Evolutionary conservation across 2,329 filamentous ascomycete genomes (phyloP), one percentile per base, ranked within the genome.

Genomic region (Coniochaeta hoffmannii): DNA sequence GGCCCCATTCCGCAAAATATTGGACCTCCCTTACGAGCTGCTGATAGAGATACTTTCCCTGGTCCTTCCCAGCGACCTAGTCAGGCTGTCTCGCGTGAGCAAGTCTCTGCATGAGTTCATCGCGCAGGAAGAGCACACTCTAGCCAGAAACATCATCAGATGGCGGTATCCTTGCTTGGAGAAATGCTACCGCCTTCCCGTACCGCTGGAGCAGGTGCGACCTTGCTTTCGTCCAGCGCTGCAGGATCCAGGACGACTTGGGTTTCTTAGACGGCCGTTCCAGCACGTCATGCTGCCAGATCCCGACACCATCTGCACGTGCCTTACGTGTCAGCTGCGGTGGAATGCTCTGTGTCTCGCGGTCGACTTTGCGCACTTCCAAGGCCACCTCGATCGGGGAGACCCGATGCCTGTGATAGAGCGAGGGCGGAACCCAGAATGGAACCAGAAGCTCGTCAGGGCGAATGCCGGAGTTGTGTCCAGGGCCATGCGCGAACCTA

Each of bases 321-420:
- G 81, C 61, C 65, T 81, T 26, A 79, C 77, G 0, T 85, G 82
- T 62, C 66, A 80, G 44, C 62, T 81, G 35, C 72, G 76, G 2
- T 85, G 81, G 82, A 80, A 80, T 59, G 75, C 78, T 14, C 72
- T 85, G 6, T 74, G 74, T 56, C 61, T 82, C 0, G 67, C 75
- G 12, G 72, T 83, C 11, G 81, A 85, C 61, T 79, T 84, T 60
- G 74, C 78, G 0, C 70, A 79, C 61, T 85, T 80, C 76, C 81
- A 83, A 61, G 46, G 61, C 1, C 63, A 78, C 44, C 71, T 84
- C 8, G 76, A 84, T 56, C 60, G 63, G 0, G 74, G 78, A 1
- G 71, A 76, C 15, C 79, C 80, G 0, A 76, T 85, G 1, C 77
- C 78, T 0, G 74, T 75, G 34, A 74, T 83, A 28, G 68, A 73